These are phyloP conservation scores for Fusarium albidum DNA, from an alignment of 2,329 filamentous ascomycete species.

Conservation along the genomic window DNA sequence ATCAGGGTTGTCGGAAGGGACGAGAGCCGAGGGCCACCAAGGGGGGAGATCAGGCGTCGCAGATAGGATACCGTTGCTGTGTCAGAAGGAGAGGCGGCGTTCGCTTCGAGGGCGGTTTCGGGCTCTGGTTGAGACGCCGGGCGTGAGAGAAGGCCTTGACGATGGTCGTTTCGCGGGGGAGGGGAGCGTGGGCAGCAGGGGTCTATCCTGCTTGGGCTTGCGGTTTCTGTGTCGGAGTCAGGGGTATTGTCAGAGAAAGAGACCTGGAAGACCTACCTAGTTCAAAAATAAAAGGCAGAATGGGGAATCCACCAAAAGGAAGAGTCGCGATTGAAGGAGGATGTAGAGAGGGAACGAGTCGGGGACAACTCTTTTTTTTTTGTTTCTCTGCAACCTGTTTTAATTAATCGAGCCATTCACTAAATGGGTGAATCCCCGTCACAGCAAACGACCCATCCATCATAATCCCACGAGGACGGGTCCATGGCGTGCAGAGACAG, in stretches of 20 bases:
- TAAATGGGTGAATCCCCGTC: no score
- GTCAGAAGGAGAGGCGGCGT: slow-evolving; percentile 11
- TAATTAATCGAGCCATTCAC: slow-evolving; percentile 2
- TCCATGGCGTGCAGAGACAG: neutral
- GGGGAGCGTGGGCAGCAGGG: slow-evolving; percentile 10
- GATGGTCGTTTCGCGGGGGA: slow-evolving; percentile 37
- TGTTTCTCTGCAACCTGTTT: slow-evolving; percentile 6
- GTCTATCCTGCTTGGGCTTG: neutral
- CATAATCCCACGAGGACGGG: slow-evolving; percentile 7
- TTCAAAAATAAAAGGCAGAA: neutral
- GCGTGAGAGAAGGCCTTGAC: slow-evolving; percentile 30
- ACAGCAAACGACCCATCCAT: neutral
- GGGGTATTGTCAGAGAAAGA: slow-evolving; percentile 27
- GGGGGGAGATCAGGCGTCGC: slow-evolving; percentile 40
- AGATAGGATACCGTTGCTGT: slow-evolving; percentile 17
- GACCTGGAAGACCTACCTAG: neutral
- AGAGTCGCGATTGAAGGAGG: slow-evolving; percentile 3
- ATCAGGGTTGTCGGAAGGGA: slow-evolving; percentile 26
- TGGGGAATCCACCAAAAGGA: neutral
- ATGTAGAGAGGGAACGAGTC: slow-evolving; percentile 7
- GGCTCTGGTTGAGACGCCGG: slow-evolving; percentile 36
- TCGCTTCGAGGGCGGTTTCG: slow-evolving; percentile 22
- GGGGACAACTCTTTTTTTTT: slow-evolving; percentile 22
- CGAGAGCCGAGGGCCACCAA: slow-evolving; percentile 30
- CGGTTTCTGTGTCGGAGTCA: slow-evolving; percentile 9